Percentiles rank a stretch among this genome's conserved stretches.
phyloP scores from a whole-genome alignment of 306 rosid species.

The Medicago ruthenica region DNA sequence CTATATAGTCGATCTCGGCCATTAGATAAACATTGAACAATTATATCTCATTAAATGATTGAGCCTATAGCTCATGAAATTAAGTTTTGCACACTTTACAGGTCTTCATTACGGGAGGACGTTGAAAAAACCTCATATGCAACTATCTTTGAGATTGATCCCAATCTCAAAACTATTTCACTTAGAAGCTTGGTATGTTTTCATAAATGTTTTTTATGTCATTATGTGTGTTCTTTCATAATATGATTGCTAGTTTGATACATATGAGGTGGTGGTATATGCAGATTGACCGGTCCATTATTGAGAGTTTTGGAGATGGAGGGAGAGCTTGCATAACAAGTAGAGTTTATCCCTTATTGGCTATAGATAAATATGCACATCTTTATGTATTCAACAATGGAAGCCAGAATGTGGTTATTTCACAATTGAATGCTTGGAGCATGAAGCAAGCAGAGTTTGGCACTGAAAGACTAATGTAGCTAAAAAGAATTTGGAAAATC shows the following conservation, averaged over 20 bases:
- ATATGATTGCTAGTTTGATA: not conserved
- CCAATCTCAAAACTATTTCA: constrained; percentile 49
- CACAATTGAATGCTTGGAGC: constrained; percentile 27
- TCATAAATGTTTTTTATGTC: too few species aligned
- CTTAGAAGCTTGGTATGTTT: constrained; percentile 71
- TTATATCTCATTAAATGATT: not conserved
- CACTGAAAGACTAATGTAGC: not conserved
- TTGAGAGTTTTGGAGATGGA: constrained; percentile 35
- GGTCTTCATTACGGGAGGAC: constrained; percentile 63
- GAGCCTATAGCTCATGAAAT: not conserved
- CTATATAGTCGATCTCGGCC: not conserved
- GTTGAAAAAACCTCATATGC: constrained; percentile 64
- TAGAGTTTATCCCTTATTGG: constrained; percentile 18
- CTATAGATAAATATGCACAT: constrained; percentile 12
- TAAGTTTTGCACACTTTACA: constrained; percentile 34
- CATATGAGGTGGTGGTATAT: not conserved
- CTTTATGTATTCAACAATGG: constrained; percentile 20
- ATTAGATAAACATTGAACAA: too few species aligned
- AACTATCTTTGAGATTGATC: constrained; percentile 58
- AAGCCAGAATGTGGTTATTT: not conserved
- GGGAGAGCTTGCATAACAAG: constrained; percentile 25
- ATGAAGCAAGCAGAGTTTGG: constrained; percentile 13
- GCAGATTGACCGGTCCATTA: constrained; percentile 5
- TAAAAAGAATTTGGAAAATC: not conserved
- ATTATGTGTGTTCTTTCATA: not conserved